Percentiles rank a stretch among this genome's conserved stretches.
phyloP scores from a whole-genome alignment of 192 early-diverging fungal species.

The Pilaira anomala region DNA sequence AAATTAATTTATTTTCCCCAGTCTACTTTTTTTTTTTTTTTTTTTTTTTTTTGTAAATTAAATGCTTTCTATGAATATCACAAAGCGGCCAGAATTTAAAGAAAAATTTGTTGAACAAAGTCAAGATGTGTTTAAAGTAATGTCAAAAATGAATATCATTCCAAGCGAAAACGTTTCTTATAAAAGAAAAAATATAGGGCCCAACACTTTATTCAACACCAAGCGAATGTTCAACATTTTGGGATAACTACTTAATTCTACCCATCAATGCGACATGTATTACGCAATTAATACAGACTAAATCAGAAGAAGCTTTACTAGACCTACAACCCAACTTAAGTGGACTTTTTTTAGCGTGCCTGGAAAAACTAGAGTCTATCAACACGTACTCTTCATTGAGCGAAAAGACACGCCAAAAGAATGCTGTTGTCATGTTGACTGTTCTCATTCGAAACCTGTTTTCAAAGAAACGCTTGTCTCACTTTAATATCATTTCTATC shows the following conservation, averaged over 20 bases:
- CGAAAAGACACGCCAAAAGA: conserved; percentile 26
- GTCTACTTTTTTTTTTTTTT: background rate
- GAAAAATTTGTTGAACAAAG: conserved; percentile 54
- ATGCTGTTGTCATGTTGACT: conserved; percentile 30
- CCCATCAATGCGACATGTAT: conserved; percentile 19
- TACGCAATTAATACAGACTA: conserved; percentile 20
- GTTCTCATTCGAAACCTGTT: conserved; percentile 47
- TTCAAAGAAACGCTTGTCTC: conserved; percentile 47
- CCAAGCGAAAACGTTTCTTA: background rate
- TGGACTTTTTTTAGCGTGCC: conserved; percentile 41
- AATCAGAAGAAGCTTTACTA: conserved; percentile 46
- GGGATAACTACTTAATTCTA: conserved; percentile 28
- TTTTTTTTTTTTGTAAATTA: background rate
- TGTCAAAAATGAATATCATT: background rate
- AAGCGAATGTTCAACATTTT: conserved; percentile 9
- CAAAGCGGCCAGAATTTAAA: conserved; percentile 38
- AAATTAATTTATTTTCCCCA: background rate
- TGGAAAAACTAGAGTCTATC: conserved; percentile 36
- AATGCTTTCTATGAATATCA: conserved; percentile 12
- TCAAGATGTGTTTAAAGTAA: conserved; percentile 48
- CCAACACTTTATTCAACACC: background rate
- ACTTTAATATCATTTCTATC: conserved; percentile 53
- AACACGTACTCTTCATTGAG: background rate
- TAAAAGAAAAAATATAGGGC: background rate
- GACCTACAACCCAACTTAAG: conserved; percentile 37